phyloP scores from a whole-genome alignment of 1,284 basidiomycete genomes.

The Rhodotorula sp. region DNA sequence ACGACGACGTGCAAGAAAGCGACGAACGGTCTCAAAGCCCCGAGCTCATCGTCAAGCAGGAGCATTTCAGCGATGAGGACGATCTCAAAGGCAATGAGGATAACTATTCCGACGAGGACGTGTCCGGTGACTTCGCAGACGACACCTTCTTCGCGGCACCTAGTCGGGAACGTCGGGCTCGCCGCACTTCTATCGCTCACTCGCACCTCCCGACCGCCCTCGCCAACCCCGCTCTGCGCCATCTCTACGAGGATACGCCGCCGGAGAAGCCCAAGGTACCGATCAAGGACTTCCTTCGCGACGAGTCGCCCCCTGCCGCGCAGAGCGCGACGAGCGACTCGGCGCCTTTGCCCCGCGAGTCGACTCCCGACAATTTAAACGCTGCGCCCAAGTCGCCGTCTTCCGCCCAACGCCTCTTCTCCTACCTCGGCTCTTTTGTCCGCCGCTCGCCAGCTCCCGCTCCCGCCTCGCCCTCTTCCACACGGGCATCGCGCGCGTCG shows the following conservation, averaged over 20 bases:
- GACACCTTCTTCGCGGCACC: slow-evolving; percentile 35
- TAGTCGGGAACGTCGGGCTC: neutral
- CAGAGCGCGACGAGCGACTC: neutral
- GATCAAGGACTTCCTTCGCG: slow-evolving; percentile 7
- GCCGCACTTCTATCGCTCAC: slow-evolving; percentile 24
- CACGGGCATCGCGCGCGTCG: neutral
- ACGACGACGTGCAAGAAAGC: neutral
- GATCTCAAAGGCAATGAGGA: neutral
- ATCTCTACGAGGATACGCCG: slow-evolving; percentile 34
- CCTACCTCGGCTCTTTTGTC: slow-evolving; percentile 35
- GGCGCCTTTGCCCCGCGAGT: neutral
- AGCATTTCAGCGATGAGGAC: neutral
- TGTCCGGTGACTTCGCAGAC: slow-evolving; percentile 10
- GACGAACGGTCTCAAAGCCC: neutral
- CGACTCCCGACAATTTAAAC: neutral
- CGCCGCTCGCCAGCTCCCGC: slow-evolving; percentile 28
- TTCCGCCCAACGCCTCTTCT: slow-evolving; percentile 25
- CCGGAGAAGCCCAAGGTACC: slow-evolving; percentile 33
- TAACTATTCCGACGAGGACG: neutral
- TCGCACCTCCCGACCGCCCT: slow-evolving; percentile 31
- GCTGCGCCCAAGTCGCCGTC: slow-evolving; percentile 1
- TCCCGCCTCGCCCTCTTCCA: slow-evolving; percentile 6
- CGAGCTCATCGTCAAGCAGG: neutral
- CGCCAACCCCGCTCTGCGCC: slow-evolving; percentile 28
- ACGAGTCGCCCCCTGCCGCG: neutral